These are phyloP conservation scores for Aspergillus transmontanensis DNA, from an alignment of 2,329 filamentous ascomycete species.

Conservation along the genomic window DNA sequence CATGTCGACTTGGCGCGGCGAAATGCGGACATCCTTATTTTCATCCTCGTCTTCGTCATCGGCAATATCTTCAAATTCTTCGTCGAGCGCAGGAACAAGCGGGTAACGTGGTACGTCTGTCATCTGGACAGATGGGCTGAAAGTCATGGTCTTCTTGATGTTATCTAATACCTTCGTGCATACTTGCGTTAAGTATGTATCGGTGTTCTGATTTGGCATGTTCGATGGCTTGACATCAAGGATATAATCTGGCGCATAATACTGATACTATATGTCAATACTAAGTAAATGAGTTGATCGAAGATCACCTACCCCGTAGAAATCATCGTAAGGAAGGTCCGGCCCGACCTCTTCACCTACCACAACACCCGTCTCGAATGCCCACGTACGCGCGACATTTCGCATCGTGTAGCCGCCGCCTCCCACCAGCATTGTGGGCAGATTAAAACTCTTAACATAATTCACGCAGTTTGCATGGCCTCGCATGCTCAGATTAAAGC, in stretches of 20 bases:
- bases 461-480: conserved; percentile 71
- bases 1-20: background rate
- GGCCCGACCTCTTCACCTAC: conserved; percentile 82
- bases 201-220: conserved; percentile 3
- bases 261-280: background rate
- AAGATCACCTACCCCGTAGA: conserved; percentile 66
- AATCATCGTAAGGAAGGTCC: conserved; percentile 90
- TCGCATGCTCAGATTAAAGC: conserved; percentile 71
- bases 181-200: background rate
- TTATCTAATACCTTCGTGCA: background rate
- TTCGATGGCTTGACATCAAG: background rate
- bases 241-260: background rate
- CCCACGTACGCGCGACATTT: conserved; percentile 64
- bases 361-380: conserved; percentile 73
- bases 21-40: background rate
- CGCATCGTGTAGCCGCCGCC: conserved; percentile 72
- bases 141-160: background rate
- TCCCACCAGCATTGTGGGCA: conserved; percentile 68
- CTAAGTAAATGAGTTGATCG: background rate
- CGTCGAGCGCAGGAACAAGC: background rate
- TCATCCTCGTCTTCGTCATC: background rate
- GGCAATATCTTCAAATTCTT: background rate
- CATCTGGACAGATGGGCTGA: conserved; percentile 1
- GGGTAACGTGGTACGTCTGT: background rate
- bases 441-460: conserved; percentile 68